Conservation (phyloP, 331 rosid species). For the Quercus phellos region DNA sequence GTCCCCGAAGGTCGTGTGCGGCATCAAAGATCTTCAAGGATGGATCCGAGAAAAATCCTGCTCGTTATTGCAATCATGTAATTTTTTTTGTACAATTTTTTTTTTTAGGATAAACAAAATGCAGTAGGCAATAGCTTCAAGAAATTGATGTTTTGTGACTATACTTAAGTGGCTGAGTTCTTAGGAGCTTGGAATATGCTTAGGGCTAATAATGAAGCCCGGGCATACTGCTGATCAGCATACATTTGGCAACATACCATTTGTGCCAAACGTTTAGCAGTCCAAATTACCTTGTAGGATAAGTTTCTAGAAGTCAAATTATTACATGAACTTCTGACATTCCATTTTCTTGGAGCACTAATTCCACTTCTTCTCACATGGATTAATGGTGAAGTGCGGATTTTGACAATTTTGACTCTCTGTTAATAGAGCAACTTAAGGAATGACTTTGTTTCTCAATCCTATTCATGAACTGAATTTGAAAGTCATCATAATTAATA, state of each 20-base stretch:
- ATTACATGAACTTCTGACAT: background rate
- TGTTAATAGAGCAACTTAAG: background rate
- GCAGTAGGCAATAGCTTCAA: background rate
- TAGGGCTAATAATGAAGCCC: background rate
- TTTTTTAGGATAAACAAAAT: background rate
- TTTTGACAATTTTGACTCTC: background rate
- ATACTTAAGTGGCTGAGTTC: conserved; percentile 1
- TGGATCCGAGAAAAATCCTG: conserved; percentile 98
- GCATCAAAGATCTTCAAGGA: conserved; percentile 76
- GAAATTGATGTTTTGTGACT: conserved; percentile 3
- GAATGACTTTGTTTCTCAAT: background rate
- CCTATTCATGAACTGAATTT: background rate
- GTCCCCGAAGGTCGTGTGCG: conserved; percentile 71
- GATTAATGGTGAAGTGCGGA: background rate
- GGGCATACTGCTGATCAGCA: background rate
- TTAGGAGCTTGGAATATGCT: background rate
- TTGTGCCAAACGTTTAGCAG: background rate
- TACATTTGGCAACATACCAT: conserved; percentile 12
- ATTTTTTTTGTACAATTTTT: conserved; percentile 15
- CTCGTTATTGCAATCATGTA: conserved; percentile 93
- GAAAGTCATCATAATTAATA: background rate
- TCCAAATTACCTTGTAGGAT: conserved; percentile 7
- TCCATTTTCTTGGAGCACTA: background rate
- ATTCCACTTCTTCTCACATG: background rate
- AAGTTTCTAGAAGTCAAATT: background rate